Evolutionary conservation across 1,284 basidiomycete genomes (phyloP).

Genomic region (Laetiporus sulphureus): DNA sequence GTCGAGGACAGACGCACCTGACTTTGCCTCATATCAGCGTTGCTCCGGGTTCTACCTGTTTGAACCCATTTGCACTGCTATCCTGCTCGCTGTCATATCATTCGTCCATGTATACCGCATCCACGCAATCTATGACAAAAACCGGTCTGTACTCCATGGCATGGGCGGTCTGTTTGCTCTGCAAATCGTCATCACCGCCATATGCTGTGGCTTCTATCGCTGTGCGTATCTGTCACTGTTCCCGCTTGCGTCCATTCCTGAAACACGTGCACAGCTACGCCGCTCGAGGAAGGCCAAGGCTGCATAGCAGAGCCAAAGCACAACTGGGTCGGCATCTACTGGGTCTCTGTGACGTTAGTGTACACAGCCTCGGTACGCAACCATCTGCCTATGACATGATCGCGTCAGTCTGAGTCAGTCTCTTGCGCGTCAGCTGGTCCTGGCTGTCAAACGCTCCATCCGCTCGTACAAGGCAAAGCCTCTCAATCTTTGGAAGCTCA

Average conservation of each 20-base stretch:
- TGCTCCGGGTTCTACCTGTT: constrained; percentile 74
- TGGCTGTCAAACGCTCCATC: constrained; percentile 60
- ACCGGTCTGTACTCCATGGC: constrained; percentile 40
- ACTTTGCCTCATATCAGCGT: constrained; percentile 28
- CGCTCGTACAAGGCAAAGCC: constrained; percentile 52
- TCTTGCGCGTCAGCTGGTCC: constrained; percentile 37
- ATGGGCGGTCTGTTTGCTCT: constrained; percentile 55
- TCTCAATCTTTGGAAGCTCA: constrained; percentile 68
- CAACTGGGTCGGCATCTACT: constrained; percentile 79
- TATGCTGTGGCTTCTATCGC: constrained; percentile 71
- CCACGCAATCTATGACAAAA: constrained; percentile 68
- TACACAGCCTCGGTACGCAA: constrained; percentile 55
- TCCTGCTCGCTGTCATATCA: constrained; percentile 68
- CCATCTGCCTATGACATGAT: neutral
- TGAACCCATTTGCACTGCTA: constrained; percentile 75
- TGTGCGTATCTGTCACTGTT: constrained; percentile 32
- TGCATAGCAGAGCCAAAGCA: constrained; percentile 76
- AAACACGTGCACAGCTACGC: constrained; percentile 43
- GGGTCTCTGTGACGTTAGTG: constrained; percentile 66
- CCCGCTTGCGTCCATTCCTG: constrained; percentile 8
- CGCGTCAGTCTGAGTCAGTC: neutral
- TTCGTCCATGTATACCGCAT: constrained; percentile 68
- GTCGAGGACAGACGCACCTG: neutral
- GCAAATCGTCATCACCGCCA: constrained; percentile 61
- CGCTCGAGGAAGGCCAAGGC: constrained; percentile 62